Evolutionary conservation across 129 eudicot genomes (phyloP).

Genomic region (Silybum marianum): DNA sequence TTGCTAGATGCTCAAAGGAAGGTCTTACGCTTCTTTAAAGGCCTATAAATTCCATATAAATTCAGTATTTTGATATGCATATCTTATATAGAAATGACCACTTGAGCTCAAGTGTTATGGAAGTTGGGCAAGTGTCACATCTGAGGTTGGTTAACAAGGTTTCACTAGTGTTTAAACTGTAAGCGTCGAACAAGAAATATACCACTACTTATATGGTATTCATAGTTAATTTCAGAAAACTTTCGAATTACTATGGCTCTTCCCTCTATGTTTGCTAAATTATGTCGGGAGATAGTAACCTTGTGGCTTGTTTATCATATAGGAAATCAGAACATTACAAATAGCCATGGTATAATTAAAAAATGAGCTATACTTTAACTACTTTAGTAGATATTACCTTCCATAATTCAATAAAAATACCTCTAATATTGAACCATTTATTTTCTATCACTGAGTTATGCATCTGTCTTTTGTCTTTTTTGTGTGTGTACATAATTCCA

Average conservation of each 20-base stretch:
- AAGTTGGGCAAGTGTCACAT: neutral
- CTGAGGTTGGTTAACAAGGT: slow-evolving; percentile 1
- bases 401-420: neutral
- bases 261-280: neutral
- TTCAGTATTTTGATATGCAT: too few relatives aligned
- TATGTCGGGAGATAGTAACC: neutral
- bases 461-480: neutral
- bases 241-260: neutral
- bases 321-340: neutral
- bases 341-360: neutral
- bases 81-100: neutral
- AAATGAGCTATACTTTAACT: neutral
- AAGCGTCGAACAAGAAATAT: slow-evolving; percentile 3
- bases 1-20: too few relatives aligned
- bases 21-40: too few relatives aligned
- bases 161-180: slow-evolving; percentile 4
- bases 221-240: neutral
- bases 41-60: too few relatives aligned
- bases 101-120: neutral
- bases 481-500: neutral
- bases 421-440: neutral
- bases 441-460: neutral
- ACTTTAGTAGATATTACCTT: neutral
- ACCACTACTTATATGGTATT: neutral
- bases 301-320: neutral